These are phyloP conservation scores for Globisporangium canariense DNA, from an alignment of 352 stramenopile genomes.

Conservation along the genomic window DNA sequence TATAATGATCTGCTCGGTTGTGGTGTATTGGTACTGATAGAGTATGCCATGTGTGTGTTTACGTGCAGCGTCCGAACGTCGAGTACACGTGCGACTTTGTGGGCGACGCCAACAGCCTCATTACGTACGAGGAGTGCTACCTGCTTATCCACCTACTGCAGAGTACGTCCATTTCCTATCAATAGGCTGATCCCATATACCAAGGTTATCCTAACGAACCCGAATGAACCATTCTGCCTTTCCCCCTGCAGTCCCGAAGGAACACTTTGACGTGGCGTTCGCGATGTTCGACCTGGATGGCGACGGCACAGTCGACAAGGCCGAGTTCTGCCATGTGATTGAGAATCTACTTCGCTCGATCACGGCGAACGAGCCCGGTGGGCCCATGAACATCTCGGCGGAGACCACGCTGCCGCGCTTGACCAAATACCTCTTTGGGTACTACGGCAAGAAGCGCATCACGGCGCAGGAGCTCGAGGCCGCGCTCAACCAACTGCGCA, in stretches of 20 bases:
- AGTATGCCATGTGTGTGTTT: not conserved
- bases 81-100: slow-evolving; percentile 73
- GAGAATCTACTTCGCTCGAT: slow-evolving; percentile 57
- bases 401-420: slow-evolving; percentile 44
- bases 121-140: slow-evolving; percentile 82
- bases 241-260: slow-evolving; percentile 45
- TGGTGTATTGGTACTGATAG: not conserved
- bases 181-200: not conserved
- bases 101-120: slow-evolving; percentile 62
- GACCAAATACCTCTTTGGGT: slow-evolving; percentile 63
- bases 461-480: slow-evolving; percentile 45
- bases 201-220: not conserved
- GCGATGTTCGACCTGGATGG: slow-evolving; percentile 79
- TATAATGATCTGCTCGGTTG: not conserved
- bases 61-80: slow-evolving; percentile 40
- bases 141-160: slow-evolving; percentile 74
- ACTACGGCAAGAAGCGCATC: slow-evolving; percentile 55
- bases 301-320: slow-evolving; percentile 69
- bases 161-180: slow-evolving; percentile 32
- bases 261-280: slow-evolving; percentile 79
- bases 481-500: slow-evolving; percentile 48
- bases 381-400: slow-evolving; percentile 3
- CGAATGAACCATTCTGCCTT: not conserved
- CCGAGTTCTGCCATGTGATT: slow-evolving; percentile 70
- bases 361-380: slow-evolving; percentile 14